Percentiles rank a stretch among this genome's conserved stretches.
Conservation (phyloP, 1,284 basidiomycete genomes). For the Ustilago shanxiensis region DNA sequence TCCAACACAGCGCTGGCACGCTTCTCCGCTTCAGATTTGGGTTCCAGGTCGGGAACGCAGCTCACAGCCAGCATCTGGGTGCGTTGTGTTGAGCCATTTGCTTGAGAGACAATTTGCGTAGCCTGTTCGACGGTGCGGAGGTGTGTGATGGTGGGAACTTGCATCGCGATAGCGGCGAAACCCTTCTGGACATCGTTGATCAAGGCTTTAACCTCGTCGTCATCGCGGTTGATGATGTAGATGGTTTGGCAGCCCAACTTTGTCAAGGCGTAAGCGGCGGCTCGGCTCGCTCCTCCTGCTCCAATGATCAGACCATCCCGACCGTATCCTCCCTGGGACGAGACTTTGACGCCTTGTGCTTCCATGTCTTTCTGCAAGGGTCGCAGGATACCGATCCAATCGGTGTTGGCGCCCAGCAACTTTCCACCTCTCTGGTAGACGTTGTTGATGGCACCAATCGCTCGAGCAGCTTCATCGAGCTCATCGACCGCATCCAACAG, state of each 20-base stretch:
- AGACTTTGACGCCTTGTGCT: slow-evolving; percentile 2
- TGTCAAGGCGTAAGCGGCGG: slow-evolving; percentile 18
- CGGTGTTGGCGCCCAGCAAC: slow-evolving; percentile 18
- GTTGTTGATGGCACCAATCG: slow-evolving; percentile 24
- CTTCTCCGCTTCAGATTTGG: slow-evolving; percentile 14
- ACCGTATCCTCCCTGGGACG: background rate
- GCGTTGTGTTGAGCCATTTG: background rate
- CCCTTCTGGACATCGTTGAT: slow-evolving; percentile 8
- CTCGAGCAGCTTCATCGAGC: slow-evolving; percentile 15
- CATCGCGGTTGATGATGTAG: slow-evolving; percentile 25
- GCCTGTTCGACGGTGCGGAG: slow-evolving; percentile 15
- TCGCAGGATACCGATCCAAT: slow-evolving; percentile 23
- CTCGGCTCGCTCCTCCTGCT: slow-evolving; percentile 18
- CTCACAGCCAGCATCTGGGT: slow-evolving; percentile 9
- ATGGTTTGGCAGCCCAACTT: slow-evolving; percentile 11
- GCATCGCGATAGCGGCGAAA: slow-evolving; percentile 9
- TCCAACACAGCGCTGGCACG: slow-evolving; percentile 15
- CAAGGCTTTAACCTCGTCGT: slow-evolving; percentile 11
- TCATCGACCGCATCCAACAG: slow-evolving; percentile 18
- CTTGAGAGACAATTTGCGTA: background rate
- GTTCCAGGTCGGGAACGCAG: slow-evolving; percentile 15
- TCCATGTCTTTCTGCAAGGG: slow-evolving; percentile 16
- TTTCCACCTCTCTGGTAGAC: slow-evolving; percentile 12
- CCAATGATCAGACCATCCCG: slow-evolving; percentile 16
- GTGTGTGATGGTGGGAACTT: slow-evolving; percentile 10